phyloP scores from a whole-genome alignment of 352 stramenopile genomes.

The Globisporangium sylvaticum region DNA sequence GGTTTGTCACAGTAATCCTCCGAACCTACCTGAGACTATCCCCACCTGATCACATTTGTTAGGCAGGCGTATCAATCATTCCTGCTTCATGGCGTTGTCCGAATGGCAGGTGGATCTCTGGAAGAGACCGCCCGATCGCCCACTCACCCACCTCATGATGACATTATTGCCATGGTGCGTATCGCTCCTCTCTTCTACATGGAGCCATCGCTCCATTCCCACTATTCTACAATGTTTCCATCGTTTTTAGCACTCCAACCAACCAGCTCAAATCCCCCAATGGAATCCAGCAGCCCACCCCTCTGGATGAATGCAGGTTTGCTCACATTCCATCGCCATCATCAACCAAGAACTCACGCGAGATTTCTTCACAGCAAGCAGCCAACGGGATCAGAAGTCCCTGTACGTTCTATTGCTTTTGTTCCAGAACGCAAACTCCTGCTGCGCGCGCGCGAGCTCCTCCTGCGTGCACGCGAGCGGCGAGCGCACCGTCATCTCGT shows the following conservation, averaged over 20 bases:
- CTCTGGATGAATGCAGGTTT: neutral
- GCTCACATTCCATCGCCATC: neutral
- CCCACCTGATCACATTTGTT: neutral
- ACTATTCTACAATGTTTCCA: neutral
- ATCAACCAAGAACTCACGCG: neutral
- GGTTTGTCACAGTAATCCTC: neutral
- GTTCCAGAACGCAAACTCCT: slow-evolving; percentile 56
- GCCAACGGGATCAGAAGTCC: no score
- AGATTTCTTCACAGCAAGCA: no score
- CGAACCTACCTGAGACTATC: neutral
- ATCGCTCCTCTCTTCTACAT: neutral
- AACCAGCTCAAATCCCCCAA: neutral
- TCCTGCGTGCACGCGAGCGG: slow-evolving; percentile 55
- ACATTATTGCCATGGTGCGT: no score
- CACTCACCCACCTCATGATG: no score
- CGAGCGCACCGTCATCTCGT: slow-evolving; percentile 82
- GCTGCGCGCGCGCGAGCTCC: slow-evolving; percentile 34
- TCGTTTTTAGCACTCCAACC: neutral
- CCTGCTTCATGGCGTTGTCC: neutral
- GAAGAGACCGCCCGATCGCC: neutral
- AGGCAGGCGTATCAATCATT: neutral
- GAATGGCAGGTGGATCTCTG: neutral
- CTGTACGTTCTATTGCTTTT: neutral
- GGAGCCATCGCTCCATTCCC: neutral
- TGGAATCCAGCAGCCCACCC: neutral